phyloP scores from a whole-genome alignment of 371 early-diverging fungal genomes.

The Lichtheimia corymbifera region DNA sequence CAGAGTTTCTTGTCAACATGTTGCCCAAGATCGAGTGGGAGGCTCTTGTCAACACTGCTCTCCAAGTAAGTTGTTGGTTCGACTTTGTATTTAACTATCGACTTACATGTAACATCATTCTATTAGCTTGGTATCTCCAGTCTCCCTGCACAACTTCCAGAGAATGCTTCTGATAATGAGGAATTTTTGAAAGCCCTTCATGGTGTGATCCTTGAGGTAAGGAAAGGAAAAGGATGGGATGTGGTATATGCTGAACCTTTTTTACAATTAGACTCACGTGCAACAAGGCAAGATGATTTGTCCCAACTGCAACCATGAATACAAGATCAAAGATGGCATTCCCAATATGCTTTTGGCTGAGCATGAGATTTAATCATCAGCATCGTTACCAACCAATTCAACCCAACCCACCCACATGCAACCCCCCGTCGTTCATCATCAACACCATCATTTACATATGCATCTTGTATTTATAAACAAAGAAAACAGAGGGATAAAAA shows the following conservation, averaged over 20 bases:
- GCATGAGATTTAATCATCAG: conserved; percentile 76
- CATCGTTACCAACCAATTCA: too few relatives aligned
- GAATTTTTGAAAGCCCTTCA: conserved; percentile 79
- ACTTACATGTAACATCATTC: neutral
- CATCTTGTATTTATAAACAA: too few relatives aligned
- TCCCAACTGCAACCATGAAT: conserved; percentile 86
- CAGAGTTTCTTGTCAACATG: conserved; percentile 83
- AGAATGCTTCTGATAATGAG: conserved; percentile 67
- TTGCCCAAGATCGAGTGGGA: conserved; percentile 84
- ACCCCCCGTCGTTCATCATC: too few relatives aligned
- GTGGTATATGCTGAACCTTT: neutral
- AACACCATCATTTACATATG: too few relatives aligned
- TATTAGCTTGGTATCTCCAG: conserved; percentile 62
- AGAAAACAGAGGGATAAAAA: too few relatives aligned
- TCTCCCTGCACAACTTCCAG: conserved; percentile 75
- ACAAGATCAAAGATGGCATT: conserved; percentile 89
- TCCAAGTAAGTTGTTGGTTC: conserved; percentile 53
- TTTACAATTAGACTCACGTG: conserved; percentile 68
- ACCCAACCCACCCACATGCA: too few relatives aligned
- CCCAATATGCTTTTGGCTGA: conserved; percentile 97
- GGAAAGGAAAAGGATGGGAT: neutral
- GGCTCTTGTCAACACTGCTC: conserved; percentile 75
- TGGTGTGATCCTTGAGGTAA: conserved; percentile 79
- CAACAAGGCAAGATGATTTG: conserved; percentile 92
- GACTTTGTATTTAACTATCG: too few relatives aligned